phyloP scores from a whole-genome alignment of 176 grass and related monocot species.

The Elaeis guineensis region DNA sequence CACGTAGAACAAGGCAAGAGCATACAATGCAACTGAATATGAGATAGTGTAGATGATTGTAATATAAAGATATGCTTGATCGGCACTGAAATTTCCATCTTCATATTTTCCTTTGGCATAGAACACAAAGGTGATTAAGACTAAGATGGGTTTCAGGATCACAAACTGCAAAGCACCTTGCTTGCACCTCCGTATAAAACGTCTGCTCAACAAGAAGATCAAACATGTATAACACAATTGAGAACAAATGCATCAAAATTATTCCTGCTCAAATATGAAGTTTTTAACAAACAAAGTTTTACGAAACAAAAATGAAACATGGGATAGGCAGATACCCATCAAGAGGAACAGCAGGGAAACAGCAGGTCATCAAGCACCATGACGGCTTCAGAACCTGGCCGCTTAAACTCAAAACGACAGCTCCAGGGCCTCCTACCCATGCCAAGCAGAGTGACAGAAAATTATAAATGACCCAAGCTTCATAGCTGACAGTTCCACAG shows the following conservation, averaged over 20 bases:
- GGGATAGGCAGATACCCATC: conserved; percentile 50
- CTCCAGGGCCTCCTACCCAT: conserved; percentile 87
- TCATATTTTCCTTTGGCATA: conserved; percentile 91
- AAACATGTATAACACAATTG: too few relatives aligned
- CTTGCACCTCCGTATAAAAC: conserved; percentile 95
- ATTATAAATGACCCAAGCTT: conserved; percentile 90
- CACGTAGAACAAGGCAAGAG: conserved; percentile 85
- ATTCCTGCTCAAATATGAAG: background rate
- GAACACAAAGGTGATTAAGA: conserved; percentile 90
- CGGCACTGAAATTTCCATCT: conserved; percentile 88
- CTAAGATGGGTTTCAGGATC: conserved; percentile 95
- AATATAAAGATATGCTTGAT: conserved; percentile 93
- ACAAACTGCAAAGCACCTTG: conserved; percentile 96
- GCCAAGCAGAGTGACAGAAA: conserved; percentile 91
- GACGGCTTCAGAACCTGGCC: conserved; percentile 75
- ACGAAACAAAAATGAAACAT: too few relatives aligned
- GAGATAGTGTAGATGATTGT: conserved; percentile 95
- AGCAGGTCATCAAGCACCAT: conserved; percentile 93
- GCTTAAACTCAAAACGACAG: conserved; percentile 69
- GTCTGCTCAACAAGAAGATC: conserved; percentile 36
- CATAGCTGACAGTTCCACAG: conserved; percentile 43
- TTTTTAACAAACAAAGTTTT: too few relatives aligned
- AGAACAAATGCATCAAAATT: background rate
- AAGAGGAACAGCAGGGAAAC: conserved; percentile 87
- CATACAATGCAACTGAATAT: conserved; percentile 82